Evolutionary conservation across 1,139 yeast genomes (phyloP).

Genomic region (Blastobotrys niveus): DNA sequence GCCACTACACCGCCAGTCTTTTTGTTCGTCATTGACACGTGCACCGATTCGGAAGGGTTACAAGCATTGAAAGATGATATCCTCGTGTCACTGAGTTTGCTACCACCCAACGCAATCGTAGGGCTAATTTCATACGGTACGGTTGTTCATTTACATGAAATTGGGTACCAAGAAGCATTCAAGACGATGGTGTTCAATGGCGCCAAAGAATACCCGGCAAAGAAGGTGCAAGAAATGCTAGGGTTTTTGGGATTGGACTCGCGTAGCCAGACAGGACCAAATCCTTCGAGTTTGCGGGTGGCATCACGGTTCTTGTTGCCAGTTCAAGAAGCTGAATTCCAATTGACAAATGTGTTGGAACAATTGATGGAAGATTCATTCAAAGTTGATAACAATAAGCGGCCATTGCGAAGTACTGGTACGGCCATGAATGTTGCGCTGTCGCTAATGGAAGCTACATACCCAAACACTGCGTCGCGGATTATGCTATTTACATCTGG

Average conservation of each 20-base stretch:
- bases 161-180: conserved; percentile 34
- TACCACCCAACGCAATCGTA: conserved; percentile 47
- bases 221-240: conserved; percentile 47
- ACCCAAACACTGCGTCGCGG: conserved; percentile 52
- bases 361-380: conserved; percentile 50
- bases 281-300: conserved; percentile 17
- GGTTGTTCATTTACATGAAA: conserved; percentile 57
- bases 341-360: conserved; percentile 49
- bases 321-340: conserved; percentile 48
- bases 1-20: conserved; percentile 44
- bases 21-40: conserved; percentile 62
- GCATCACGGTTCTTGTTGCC: conserved; percentile 31
- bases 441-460: conserved; percentile 44
- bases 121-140: conserved; percentile 60
- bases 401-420: conserved; percentile 61
- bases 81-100: conserved; percentile 46
- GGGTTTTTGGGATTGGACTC: conserved; percentile 47
- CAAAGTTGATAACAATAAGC: conserved; percentile 41
- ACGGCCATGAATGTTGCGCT: conserved; percentile 60
- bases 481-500: conserved; percentile 67
- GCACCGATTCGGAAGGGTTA: conserved; percentile 46
- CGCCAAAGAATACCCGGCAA: conserved; percentile 46
- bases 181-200: conserved; percentile 53
- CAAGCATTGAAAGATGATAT: conserved; percentile 55
- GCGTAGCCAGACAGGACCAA: conserved; percentile 18